Percentiles rank a stretch among this genome's conserved stretches.
phyloP scores from a whole-genome alignment of 257 asterid genomes.

The Agastache rugosa region DNA sequence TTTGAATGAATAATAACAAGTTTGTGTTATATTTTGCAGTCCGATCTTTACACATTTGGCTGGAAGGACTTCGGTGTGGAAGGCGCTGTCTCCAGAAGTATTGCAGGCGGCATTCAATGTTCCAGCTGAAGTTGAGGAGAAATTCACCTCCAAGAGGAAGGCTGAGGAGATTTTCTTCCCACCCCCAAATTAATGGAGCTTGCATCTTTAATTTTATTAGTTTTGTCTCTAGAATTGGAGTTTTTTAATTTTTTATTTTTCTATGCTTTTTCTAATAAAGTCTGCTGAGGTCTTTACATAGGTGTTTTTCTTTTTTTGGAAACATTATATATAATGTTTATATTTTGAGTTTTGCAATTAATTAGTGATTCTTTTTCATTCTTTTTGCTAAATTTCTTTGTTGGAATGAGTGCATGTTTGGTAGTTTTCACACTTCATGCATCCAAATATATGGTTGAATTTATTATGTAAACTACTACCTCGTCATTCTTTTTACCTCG shows the following conservation, averaged over 20 bases:
- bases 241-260: not conserved
- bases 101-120: slow-evolving; percentile 65
- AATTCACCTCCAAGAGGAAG: slow-evolving; percentile 70
- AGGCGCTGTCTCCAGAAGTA: slow-evolving; percentile 66
- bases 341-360: too few species aligned
- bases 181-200: slow-evolving; percentile 54
- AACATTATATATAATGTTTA: not conserved
- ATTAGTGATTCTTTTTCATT: too few species aligned
- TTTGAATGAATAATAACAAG: not conserved
- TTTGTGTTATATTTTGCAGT: slow-evolving; percentile 42
- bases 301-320: not conserved
- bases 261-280: not conserved
- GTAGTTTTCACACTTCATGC: too few species aligned
- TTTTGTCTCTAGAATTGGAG: not conserved
- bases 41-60: slow-evolving; percentile 68
- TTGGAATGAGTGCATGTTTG: too few species aligned
- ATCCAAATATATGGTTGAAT: too few species aligned
- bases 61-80: slow-evolving; percentile 67
- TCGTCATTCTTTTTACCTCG: too few species aligned
- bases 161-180: slow-evolving; percentile 86
- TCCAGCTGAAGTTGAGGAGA: slow-evolving; percentile 60
- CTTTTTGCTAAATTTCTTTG: too few species aligned
- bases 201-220: not conserved
- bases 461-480: too few species aligned
- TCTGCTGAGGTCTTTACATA: not conserved